A percentile compares a stretch with the other conserved stretches of the same genome.
phyloP scores from a whole-genome alignment of 805 yeast genomes.

The Candida methanosorbosa region DNA sequence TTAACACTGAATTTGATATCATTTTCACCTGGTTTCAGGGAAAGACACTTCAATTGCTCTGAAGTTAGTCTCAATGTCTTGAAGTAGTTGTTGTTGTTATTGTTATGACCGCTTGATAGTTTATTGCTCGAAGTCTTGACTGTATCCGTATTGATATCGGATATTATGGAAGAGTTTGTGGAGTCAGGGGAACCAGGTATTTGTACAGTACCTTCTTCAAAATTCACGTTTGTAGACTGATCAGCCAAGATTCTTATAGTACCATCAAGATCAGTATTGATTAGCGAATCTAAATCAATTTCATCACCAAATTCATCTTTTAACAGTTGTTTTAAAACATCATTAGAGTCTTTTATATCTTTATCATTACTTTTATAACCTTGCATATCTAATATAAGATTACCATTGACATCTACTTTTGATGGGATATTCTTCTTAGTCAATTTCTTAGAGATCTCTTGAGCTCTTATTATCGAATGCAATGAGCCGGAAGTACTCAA shows the following conservation, averaged over 20 bases:
- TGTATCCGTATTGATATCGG: slow-evolving; percentile 16
- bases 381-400: slow-evolving; percentile 83
- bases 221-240: slow-evolving; percentile 3
- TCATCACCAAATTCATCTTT: slow-evolving; percentile 64
- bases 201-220: neutral
- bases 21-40: slow-evolving; percentile 72
- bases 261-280: slow-evolving; percentile 57
- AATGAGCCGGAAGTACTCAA: slow-evolving; percentile 4
- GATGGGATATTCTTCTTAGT: slow-evolving; percentile 77
- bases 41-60: slow-evolving; percentile 71
- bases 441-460: slow-evolving; percentile 54
- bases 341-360: slow-evolving; percentile 70
- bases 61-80: slow-evolving; percentile 87
- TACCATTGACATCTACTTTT: slow-evolving; percentile 82
- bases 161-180: slow-evolving; percentile 15
- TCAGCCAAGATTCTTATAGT: slow-evolving; percentile 44
- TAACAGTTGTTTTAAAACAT: slow-evolving; percentile 61
- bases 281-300: slow-evolving; percentile 34
- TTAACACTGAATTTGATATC: slow-evolving; percentile 71
- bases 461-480: slow-evolving; percentile 41
- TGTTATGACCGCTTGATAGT: slow-evolving; percentile 1
- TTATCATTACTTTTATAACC: slow-evolving; percentile 87
- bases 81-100: slow-evolving; percentile 50
- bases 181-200: slow-evolving; percentile 6
- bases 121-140: slow-evolving; percentile 5